Base-by-base conservation (phyloP, 2,329 filamentous ascomycete species). In the Colletotrichum truncatum region DNA sequence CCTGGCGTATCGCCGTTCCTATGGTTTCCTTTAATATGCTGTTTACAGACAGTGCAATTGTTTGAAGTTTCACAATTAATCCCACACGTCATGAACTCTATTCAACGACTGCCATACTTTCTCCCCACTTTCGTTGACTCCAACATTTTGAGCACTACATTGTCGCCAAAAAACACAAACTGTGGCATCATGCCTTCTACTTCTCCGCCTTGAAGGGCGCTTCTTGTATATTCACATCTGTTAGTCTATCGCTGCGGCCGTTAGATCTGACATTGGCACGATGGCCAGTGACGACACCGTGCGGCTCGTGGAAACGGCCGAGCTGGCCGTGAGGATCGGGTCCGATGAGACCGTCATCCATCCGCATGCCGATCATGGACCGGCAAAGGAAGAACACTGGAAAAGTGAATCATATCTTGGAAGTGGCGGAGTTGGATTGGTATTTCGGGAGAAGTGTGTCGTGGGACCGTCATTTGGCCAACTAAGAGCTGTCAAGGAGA, bases 61-160 rank as follows among this genome's bases (percentile, higher is more conserved):
- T 9, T 3, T 7, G 8, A 10, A 28, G 30, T 57, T 46, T 57
- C 54, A 57, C 48, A 14, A 23, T 36, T n/a, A 26, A 23, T 26
- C 21, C 54, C 41, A 57, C 30, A 48, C 54, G 41, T 48, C 41
- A 48, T 48, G 54, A 46, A 57, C 54, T 57, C 41, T 57, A 57
- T 38, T 21, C 30, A 8, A 25, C 39, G 18, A 38, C 30, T 48
- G 21, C 34, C 11, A 21, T 5, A 26, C 14, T 8, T 12, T 11
- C 41, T 46, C 54, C 54, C 38, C 30, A 28, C 36, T n/a, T 6
- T 18, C 14, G 23, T 6, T 28, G 6, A 32, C 16, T 5, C 11
- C 14, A 10, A 14, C 3, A 28, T 9, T 23, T 9, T 6, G 28
- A 26, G 28, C 21, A 34, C 21, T n/a, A 26, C 28, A 10, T 16